phyloP scores from a whole-genome alignment of 805 yeast species.

The Yarrowia phangngaensis region DNA sequence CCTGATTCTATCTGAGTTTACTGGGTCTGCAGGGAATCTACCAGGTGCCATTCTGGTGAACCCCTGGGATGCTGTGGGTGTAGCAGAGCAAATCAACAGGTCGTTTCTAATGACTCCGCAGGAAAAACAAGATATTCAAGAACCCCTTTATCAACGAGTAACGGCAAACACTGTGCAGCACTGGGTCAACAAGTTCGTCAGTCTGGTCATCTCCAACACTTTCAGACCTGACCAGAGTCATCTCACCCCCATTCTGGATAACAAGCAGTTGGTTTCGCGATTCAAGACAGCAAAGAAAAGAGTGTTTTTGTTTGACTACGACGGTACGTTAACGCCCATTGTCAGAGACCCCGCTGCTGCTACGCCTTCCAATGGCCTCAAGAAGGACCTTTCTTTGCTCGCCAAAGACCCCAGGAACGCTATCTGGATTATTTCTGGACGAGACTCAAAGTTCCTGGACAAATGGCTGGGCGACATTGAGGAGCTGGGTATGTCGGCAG shows the following conservation, averaged over 20 bases:
- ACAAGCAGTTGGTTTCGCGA: slow-evolving; percentile 56
- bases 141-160: slow-evolving; percentile 59
- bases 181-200: slow-evolving; percentile 69
- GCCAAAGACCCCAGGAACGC: slow-evolving; percentile 74
- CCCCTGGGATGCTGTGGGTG: slow-evolving; percentile 96
- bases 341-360: slow-evolving; percentile 98
- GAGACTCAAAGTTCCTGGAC: slow-evolving; percentile 86
- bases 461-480: slow-evolving; percentile 75
- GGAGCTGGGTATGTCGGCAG: slow-evolving; percentile 82
- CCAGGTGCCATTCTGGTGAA: slow-evolving; percentile 64
- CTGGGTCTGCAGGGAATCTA: slow-evolving; percentile 69
- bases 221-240: slow-evolving; percentile 45
- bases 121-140: slow-evolving; percentile 39
- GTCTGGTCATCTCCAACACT: slow-evolving; percentile 41
- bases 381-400: slow-evolving; percentile 55
- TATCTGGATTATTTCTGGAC: slow-evolving; percentile 93
- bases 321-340: slow-evolving; percentile 95
- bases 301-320: slow-evolving; percentile 88
- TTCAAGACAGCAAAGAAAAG: slow-evolving; percentile 64
- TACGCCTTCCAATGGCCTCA: slow-evolving; percentile 75
- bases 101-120: slow-evolving; percentile 55
- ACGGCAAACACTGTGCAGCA: slow-evolving; percentile 67
- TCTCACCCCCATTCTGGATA: slow-evolving; percentile 77
- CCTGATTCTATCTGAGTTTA: slow-evolving; percentile 83
- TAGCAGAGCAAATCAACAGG: slow-evolving; percentile 75